phyloP scores from a whole-genome alignment of 345 rosid species.

The Abelmoschus esculentus region DNA sequence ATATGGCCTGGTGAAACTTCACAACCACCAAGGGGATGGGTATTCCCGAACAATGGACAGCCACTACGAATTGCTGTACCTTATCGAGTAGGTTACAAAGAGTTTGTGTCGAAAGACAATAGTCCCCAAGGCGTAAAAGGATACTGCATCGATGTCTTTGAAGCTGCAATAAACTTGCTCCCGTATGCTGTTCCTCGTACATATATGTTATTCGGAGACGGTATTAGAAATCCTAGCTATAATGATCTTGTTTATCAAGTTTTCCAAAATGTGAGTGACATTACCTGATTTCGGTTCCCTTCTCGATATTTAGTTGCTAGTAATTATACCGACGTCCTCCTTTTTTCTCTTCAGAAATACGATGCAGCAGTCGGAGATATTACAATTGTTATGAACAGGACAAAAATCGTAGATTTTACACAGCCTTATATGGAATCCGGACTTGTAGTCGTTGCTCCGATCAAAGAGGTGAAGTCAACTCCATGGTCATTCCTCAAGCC shows the following conservation, averaged over 20 bases:
- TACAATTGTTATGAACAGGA: slow-evolving; percentile 63
- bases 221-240: slow-evolving; percentile 56
- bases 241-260: slow-evolving; percentile 49
- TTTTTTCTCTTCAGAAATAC: slow-evolving; percentile 39
- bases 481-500: slow-evolving; percentile 98
- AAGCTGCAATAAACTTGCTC: slow-evolving; percentile 75
- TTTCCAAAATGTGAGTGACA: slow-evolving; percentile 44
- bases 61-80: slow-evolving; percentile 77
- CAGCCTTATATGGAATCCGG: slow-evolving; percentile 87
- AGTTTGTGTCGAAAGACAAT: slow-evolving; percentile 49
- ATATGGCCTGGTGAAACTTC: slow-evolving; percentile 81
- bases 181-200: slow-evolving; percentile 74
- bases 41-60: slow-evolving; percentile 75
- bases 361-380: slow-evolving; percentile 90
- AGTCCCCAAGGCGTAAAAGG: slow-evolving; percentile 72
- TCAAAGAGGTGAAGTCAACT: slow-evolving; percentile 57
- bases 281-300: background rate
- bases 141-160: slow-evolving; percentile 84
- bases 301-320: background rate
- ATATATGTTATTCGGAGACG: slow-evolving; percentile 58
- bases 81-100: slow-evolving; percentile 51
- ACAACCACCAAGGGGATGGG: slow-evolving; percentile 74
- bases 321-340: slow-evolving; percentile 13
- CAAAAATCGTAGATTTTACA: slow-evolving; percentile 78
- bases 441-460: slow-evolving; percentile 76